phyloP scores from a whole-genome alignment of 345 rosid genomes.

The Eucalyptus guilfoylei region DNA sequence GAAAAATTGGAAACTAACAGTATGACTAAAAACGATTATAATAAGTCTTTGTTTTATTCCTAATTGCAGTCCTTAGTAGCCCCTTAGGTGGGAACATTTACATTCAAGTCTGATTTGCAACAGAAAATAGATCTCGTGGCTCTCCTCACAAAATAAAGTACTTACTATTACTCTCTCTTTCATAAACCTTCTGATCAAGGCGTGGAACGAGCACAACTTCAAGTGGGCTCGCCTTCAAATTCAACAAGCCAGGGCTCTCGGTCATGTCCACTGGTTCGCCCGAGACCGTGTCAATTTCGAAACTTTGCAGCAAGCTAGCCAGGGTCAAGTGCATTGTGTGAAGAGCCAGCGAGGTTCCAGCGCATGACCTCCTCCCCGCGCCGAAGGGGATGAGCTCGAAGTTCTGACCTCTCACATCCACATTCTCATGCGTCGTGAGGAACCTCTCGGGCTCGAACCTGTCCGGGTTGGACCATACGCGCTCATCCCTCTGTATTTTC shows the following conservation, averaged over 20 bases:
- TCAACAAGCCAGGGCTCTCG: slow-evolving; percentile 7
- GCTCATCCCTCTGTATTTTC: neutral
- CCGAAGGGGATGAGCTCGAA: neutral
- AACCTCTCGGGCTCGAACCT: neutral
- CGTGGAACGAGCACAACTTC: slow-evolving; percentile 18
- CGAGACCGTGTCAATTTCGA: slow-evolving; percentile 11
- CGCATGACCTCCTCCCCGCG: neutral
- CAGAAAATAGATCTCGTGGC: neutral
- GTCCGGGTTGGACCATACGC: neutral
- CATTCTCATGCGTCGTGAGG: neutral
- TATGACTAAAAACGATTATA: neutral
- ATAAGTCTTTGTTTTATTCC: neutral
- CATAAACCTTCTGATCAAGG: slow-evolving; percentile 6
- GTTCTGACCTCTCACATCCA: neutral
- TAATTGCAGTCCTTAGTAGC: neutral
- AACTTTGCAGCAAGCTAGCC: slow-evolving; percentile 16
- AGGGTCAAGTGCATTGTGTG: neutral
- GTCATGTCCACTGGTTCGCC: slow-evolving; percentile 20
- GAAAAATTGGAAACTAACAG: neutral
- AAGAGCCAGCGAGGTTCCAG: neutral
- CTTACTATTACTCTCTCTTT: neutral
- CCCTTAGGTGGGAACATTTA: neutral
- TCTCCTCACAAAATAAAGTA: neutral
- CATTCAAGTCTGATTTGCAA: neutral
- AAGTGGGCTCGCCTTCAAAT: slow-evolving; percentile 26